Base-by-base conservation (phyloP, 2,329 filamentous ascomycete species). In the Cercospora berteroae region DNA sequence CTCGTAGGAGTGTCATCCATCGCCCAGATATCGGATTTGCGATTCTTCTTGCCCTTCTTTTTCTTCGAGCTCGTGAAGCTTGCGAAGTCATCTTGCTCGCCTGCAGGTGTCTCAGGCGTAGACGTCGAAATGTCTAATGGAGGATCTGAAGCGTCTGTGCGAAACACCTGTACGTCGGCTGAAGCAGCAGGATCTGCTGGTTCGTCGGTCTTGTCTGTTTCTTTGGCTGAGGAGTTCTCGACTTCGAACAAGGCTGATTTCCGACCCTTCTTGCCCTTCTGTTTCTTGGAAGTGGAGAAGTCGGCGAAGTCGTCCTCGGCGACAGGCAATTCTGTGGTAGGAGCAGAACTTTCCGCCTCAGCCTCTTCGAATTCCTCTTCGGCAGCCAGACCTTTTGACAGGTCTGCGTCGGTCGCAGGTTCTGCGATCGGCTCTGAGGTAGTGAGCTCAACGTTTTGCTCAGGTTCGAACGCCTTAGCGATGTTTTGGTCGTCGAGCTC, bases 251-350 rank as follows among this genome's bases (percentile, higher is more conserved):
- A 27, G 16, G 18, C 18, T 18, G 48, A 20, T 9, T 52, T 52
- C 18, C 48, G 48, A 52, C 42, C 31, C 42, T 66, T 66, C 39
- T 79, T 62, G 23, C 25, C 39, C 16, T 78, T 78, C 48, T 60
- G 33, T 23, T 55, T 60, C 36, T 59, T 59, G 18, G 57, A 59
- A 59, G 57, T 33, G 10, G 57, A 33, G 57, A 39, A 59, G n/a
- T 20, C 33, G 16, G 57, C 29, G 20, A 59, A 59, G 31, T 59
- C 57, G 31, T 59, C 31, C 9, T 39, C 39, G 25, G 48, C 48
- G 63, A 23, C 48, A 12, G 48, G 48, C 18, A 52, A 27, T 3
- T 42, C 50, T 9, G 57, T 36, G 8, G 25, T 59, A 55, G n/a
- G 18, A 27, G 36, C 36, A 42, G 36, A 16, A 6, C 7, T 42